Evolutionary conservation across 345 rosid genomes (phyloP), one percentile per base, ranked within the genome.

Genomic region (Ailanthus altissimus): DNA sequence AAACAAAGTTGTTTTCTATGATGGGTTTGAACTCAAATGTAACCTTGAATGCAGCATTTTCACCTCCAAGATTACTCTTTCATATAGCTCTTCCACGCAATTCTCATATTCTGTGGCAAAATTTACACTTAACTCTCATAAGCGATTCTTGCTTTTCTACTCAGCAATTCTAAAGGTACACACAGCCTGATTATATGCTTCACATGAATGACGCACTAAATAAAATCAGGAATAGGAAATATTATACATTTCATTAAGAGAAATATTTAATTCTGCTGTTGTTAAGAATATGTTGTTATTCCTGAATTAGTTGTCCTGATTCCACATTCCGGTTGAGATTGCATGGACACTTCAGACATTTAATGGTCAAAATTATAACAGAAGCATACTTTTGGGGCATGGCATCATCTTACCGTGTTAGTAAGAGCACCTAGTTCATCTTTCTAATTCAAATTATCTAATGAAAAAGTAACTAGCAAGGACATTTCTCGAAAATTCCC

Each of bases 21-120:
- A 12, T 40, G n/a, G 12, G 65, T 72, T 57, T 38, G 20, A 21
- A 40, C 51, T 21, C 11, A 54, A 49, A 10, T 21, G 26, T 38
- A 36, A 70, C 64, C 50, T 26, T 16, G 57, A 58, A 73, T 25
- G 67, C 67, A 73, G 11, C 26, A 59, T 26, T 59, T 28, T 58
- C 38, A 26, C 50, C 13, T 11, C 6, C 10, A 10, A 73, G 59
- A 8, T 28, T 12, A 60, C 46, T 73, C 36, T 25, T 26, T 60
- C 16, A 28, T 59, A 10, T 11, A 2, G 58, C 45, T 45, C 42
- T 49, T 25, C 58, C 8, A 23, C 43, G n/a, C 14, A 28, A 28
- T 25, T 50, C 49, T 0, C 1, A 32, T 11, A 49, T 26, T 20
- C 0, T 64, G 3, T 23, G 6, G 1, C 5, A 42, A 21, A 66